Conservation (phyloP, 306 rosid genomes). For the Quercus mongolica region DNA sequence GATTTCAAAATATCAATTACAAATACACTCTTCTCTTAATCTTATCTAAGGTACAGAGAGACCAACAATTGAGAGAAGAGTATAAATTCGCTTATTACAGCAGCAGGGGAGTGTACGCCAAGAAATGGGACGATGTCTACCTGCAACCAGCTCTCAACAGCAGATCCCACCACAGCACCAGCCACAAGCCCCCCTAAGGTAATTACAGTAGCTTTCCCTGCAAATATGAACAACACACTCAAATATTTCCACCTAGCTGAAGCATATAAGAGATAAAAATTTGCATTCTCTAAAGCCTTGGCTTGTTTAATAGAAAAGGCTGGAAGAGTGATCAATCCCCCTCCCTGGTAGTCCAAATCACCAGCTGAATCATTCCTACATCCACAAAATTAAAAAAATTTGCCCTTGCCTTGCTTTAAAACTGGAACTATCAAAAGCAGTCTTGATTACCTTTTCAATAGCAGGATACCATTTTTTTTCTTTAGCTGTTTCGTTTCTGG, state of each 20-base stretch:
- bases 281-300: background rate
- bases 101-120: slow-evolving; percentile 94
- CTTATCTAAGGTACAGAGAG: slow-evolving; percentile 83
- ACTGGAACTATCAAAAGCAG: background rate
- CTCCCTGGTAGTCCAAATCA: background rate
- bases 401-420: background rate
- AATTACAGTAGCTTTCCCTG: slow-evolving; percentile 91
- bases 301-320: background rate
- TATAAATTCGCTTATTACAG: slow-evolving; percentile 80
- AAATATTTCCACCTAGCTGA: background rate
- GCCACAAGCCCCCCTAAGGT: slow-evolving; percentile 91
- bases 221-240: slow-evolving; percentile 24
- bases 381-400: background rate
- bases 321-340: background rate
- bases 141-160: slow-evolving; percentile 92
- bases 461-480: background rate
- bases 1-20: slow-evolving; percentile 37
- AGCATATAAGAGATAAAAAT: background rate
- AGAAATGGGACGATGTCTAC: slow-evolving; percentile 95
- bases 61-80: slow-evolving; percentile 86
- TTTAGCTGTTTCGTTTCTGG: background rate
- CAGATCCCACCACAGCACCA: slow-evolving; percentile 92
- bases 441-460: background rate
- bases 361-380: background rate
- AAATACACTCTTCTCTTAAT: slow-evolving; percentile 27